phyloP scores from a whole-genome alignment of 345 rosid species.

The Arabidopsis thaliana region TAIR10.1 NC_003076.8:4249001-4249500 shows the following conservation, averaged over 20 bases:
- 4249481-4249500: slow-evolving; percentile 25
- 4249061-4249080: slow-evolving; percentile 56
- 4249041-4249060: slow-evolving; percentile 60
- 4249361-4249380: slow-evolving; percentile 25
- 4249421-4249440: slow-evolving; percentile 33
- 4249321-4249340: slow-evolving; percentile 5
- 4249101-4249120: slow-evolving; percentile 49
- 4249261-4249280: slow-evolving; percentile 11
- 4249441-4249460: slow-evolving; percentile 24
- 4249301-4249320: background rate
- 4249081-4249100: slow-evolving; percentile 39
- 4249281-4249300: slow-evolving; percentile 2
- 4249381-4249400: background rate
- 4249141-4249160: slow-evolving; percentile 50
- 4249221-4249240: background rate
- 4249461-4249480: slow-evolving; percentile 7
- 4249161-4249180: slow-evolving; percentile 38
- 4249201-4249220: slow-evolving; percentile 34
- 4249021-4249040: slow-evolving; percentile 64
- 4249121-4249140: slow-evolving; percentile 67
- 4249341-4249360: slow-evolving; percentile 12
- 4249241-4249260: slow-evolving; percentile 24
- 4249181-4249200: slow-evolving; percentile 25
- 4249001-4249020: slow-evolving; percentile 67
- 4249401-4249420: slow-evolving; percentile 32